phyloP scores from a whole-genome alignment of 768 basidiomycete genomes.

The Polyporus arcularius region DNA sequence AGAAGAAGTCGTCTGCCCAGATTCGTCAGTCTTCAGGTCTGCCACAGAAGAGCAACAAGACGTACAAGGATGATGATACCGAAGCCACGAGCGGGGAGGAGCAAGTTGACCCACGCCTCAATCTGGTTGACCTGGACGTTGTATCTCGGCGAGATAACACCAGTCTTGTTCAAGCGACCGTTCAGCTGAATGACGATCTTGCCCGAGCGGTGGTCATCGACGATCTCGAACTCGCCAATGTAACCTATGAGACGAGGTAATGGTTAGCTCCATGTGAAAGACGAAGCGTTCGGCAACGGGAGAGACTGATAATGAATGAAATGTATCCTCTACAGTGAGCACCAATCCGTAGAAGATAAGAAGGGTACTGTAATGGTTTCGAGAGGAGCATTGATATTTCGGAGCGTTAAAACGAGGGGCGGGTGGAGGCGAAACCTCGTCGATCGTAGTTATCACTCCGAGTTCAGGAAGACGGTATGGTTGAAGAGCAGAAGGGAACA shows the following conservation, averaged over 20 bases:
- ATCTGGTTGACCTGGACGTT: constrained; percentile 93
- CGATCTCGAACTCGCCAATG: constrained; percentile 98
- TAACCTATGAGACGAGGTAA: constrained; percentile 59
- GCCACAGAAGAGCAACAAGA: constrained; percentile 14
- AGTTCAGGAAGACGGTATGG: constrained; percentile 25
- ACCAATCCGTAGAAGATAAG: constrained; percentile 35
- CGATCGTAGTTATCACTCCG: constrained; percentile 89
- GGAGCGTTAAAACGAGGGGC: constrained; percentile 84
- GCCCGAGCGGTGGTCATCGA: constrained; percentile 97
- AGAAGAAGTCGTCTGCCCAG: constrained; percentile 84
- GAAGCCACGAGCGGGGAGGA: constrained; percentile 95
- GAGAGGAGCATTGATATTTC: constrained; percentile 60
- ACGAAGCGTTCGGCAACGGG: background rate
- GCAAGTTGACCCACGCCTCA: constrained; percentile 94
- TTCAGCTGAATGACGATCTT: constrained; percentile 99
- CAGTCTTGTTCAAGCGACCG: constrained; percentile 98
- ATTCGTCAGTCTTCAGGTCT: background rate
- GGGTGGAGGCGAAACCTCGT: constrained; percentile 60
- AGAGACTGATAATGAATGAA: constrained; percentile 2
- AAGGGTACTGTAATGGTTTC: constrained; percentile 63
- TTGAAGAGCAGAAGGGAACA: background rate
- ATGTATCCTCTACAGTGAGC: constrained; percentile 64
- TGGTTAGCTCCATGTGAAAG: background rate
- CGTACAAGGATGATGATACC: constrained; percentile 92
- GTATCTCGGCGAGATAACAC: constrained; percentile 99